phyloP scores from a whole-genome alignment of 2,329 filamentous ascomycete species.

The Hyphodiscus sp. region DNA sequence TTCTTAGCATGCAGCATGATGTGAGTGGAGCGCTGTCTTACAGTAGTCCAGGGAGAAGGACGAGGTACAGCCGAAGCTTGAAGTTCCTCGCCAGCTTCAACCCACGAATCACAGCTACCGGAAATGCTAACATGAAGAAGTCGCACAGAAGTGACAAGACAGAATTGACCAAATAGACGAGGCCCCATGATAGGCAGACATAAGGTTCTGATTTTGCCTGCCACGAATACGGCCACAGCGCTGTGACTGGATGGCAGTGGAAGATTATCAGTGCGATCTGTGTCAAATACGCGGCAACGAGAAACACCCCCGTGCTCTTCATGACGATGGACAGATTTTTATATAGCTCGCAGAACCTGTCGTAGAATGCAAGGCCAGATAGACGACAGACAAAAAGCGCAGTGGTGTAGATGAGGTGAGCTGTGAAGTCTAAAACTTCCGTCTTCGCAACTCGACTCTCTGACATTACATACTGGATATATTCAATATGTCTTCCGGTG shows the following conservation, averaged over 20 bases:
- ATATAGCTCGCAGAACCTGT: slow-evolving; percentile 38
- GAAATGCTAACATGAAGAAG: slow-evolving; percentile 37
- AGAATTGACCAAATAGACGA: slow-evolving; percentile 46
- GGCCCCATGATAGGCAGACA: slow-evolving; percentile 42
- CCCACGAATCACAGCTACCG: not conserved
- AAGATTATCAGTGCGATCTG: slow-evolving; percentile 45
- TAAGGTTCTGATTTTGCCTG: slow-evolving; percentile 36
- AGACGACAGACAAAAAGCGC: slow-evolving; percentile 43
- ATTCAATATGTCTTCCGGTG: slow-evolving; percentile 40
- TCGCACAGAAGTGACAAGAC: slow-evolving; percentile 43
- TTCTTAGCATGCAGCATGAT: not conserved
- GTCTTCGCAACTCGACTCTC: slow-evolving; percentile 35
- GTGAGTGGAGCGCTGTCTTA: not conserved
- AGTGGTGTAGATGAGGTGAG: slow-evolving; percentile 46
- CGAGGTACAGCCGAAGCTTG: not conserved
- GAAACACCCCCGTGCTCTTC: slow-evolving; percentile 30
- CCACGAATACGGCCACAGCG: slow-evolving; percentile 45
- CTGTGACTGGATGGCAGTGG: slow-evolving; percentile 45
- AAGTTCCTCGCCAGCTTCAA: not conserved
- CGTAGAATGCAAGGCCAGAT: slow-evolving; percentile 47
- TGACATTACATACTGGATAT: slow-evolving; percentile 41
- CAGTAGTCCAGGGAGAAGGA: not conserved
- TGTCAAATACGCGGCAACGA: slow-evolving; percentile 39
- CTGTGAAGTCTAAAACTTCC: slow-evolving; percentile 42
- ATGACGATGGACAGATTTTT: slow-evolving; percentile 32